Base-by-base conservation (phyloP, 257 asterid genomes). In the Petunia secreta region DNA sequence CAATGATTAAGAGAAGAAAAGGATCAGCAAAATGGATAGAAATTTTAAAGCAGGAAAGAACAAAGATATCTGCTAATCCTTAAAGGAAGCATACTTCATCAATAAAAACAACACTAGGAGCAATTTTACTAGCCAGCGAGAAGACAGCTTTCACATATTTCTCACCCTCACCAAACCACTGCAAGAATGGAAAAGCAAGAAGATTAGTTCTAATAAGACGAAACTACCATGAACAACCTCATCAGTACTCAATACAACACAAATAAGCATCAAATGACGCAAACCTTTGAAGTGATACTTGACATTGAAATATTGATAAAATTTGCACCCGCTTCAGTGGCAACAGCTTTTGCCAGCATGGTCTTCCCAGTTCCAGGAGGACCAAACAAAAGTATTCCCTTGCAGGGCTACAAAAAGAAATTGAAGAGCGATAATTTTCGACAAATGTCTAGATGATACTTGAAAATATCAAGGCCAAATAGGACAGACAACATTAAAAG, bases 371-470 rank as follows among this genome's bases (percentile, higher is more conserved):
- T 25, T 25, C 25, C 89, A 25, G 91, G 89, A 16, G 91, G 91
- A 50, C 91, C 89, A 78, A 87, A 85, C 48, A 87, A 62, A 77
- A 87, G 83, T 55, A 87, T 85, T 53, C 89, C 89, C 63, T 78
- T 83, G 83, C 89, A 85, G 64, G 88, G 91, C 88, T 87, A 67
- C 8, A 77, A 14, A 14, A n/a, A 25, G 25, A 25, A 25, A 25
- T 25, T 25, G 25, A 25, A 25, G 25, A 25, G 25, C 25, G 25
- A 25, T 25, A 25, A 25, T 25, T 25, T 25, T 25, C 2, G 34
- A 40, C 0, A 5, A 13, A 39, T 66, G 36, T 40, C 74, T 14
- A 66, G 14, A 66, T 66, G 36, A 39, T 66, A 52, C 74, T 14
- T 65, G 52, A 65, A 65, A 41, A 65, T 65, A 25, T 65, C 74